phyloP scores from a whole-genome alignment of 305 asterid genomes.

The Fraxinus velutina region DNA sequence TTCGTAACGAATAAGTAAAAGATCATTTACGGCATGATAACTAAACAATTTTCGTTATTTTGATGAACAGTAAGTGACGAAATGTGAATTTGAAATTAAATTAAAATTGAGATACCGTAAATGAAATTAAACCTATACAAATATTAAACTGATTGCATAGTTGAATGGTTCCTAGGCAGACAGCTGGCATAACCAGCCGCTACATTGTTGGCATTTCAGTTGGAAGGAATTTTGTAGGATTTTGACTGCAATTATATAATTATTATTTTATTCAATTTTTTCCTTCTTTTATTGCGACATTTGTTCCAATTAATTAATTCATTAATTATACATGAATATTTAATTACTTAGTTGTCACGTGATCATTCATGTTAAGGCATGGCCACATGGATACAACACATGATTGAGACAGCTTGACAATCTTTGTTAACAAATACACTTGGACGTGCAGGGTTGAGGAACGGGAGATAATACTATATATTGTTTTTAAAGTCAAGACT shows the following conservation, averaged over 20 bases:
- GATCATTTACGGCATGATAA: neutral
- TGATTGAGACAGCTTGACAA: neutral
- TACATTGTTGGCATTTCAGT: slow-evolving; percentile 61
- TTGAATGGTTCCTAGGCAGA: slow-evolving; percentile 25
- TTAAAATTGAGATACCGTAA: neutral
- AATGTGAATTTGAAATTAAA: too few species aligned
- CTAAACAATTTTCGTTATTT: neutral
- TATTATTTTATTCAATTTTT: neutral
- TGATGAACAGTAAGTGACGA: neutral
- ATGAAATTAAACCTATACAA: neutral
- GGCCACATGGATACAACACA: neutral
- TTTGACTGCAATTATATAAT: slow-evolving; percentile 1
- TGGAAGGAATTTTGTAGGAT: slow-evolving; percentile 23
- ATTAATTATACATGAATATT: neutral
- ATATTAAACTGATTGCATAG: slow-evolving; percentile 8
- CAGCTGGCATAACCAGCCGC: slow-evolving; percentile 52
- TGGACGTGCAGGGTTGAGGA: neutral
- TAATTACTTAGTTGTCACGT: neutral
- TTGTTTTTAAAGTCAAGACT: neutral
- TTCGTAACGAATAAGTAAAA: neutral
- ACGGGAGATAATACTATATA: neutral
- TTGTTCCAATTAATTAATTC: neutral
- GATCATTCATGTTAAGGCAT: neutral
- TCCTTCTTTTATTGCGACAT: neutral
- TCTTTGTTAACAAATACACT: neutral